Base-by-base conservation (phyloP, 1,284 basidiomycete species). In the Ceratobasidium sp. region DNA sequence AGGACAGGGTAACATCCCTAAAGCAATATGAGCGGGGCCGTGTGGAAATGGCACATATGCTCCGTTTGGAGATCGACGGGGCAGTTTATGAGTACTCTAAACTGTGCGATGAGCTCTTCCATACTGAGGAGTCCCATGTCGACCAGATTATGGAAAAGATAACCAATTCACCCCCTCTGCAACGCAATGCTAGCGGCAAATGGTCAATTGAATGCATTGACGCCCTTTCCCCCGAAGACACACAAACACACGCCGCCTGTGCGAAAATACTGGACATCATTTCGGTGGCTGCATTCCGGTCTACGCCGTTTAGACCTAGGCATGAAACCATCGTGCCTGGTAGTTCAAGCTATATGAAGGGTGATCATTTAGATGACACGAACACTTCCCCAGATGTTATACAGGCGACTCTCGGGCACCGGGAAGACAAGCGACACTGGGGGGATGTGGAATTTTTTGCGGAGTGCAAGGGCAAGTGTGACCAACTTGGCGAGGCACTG, bases 401-500 rank as follows among this genome's bases (percentile, higher is more conserved):
- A 16, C 47, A 52, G 19, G 46, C 59, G 16, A 33, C 6, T 6
- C 36, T 46, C 2, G 29, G 30, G 21, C 21, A 19, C 2, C 42
- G 7, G 14, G 33, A 36, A 5, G 33, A 11, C 11, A 16, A 5
- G 6, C 33, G 59, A 4, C 59, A 50, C 25, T 62, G 59, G 59
- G 46, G 46, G 2, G 59, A 62, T 6, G 59, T 62, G 14, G 2
- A 50, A 9, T 41, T 62, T 16, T 39, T 62, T 14, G 33, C 30
- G 19, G 59, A 62, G 33, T 62, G 59, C 47, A 62, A 62, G 33
- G 30, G 16, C 47, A 25, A 50, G 30, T 46, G 44, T n/a, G 47
- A 62, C 21, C 58, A 60, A 23, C 14, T 60, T 2, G 39, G 58
- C 14, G 46, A 60, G 0, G 47, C 59, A 50, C 33, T 52, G 7